Evolutionary conservation across 2,329 filamentous ascomycete species (phyloP).

Genomic region (Botrytis cinerea): DNA sequence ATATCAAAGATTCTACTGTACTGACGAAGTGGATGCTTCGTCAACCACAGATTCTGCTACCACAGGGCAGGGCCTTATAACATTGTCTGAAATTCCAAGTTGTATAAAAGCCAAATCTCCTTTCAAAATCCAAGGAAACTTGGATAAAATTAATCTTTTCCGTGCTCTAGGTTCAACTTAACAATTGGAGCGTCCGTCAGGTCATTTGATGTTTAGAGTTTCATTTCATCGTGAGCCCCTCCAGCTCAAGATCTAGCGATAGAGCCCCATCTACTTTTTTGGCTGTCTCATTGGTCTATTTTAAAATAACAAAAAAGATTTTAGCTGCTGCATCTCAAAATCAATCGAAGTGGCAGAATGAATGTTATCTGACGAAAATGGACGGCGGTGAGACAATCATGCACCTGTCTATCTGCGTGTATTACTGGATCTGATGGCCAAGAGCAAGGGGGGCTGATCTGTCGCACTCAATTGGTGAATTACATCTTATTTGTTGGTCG

Average conservation of each 20-base stretch:
- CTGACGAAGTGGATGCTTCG: too few relatives aligned
- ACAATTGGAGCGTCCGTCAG: not conserved
- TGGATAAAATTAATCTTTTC: not conserved
- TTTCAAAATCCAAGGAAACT: not conserved
- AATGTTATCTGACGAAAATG: not conserved
- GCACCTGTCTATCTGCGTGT: not conserved
- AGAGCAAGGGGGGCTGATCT: not conserved
- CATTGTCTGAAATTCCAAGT: not conserved
- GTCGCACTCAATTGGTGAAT: not conserved
- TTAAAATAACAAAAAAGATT: not conserved
- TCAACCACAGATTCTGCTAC: too few relatives aligned
- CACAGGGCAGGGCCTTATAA: not conserved
- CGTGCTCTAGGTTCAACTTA: not conserved
- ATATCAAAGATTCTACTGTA: too few relatives aligned
- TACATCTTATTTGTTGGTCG: not conserved
- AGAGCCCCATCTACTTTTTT: not conserved
- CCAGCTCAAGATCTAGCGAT: not conserved
- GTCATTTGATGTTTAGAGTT: not conserved
- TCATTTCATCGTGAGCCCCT: not conserved
- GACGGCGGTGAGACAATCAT: too few relatives aligned
- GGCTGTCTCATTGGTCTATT: not conserved
- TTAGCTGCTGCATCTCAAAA: not conserved
- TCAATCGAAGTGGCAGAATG: not conserved
- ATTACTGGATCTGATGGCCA: not conserved
- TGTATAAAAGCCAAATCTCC: not conserved